A percentile compares a stretch with the other conserved stretches of the same genome.
Conservation (phyloP, 1,284 basidiomycete species). For the Moesziomyces antarcticus region DNA sequence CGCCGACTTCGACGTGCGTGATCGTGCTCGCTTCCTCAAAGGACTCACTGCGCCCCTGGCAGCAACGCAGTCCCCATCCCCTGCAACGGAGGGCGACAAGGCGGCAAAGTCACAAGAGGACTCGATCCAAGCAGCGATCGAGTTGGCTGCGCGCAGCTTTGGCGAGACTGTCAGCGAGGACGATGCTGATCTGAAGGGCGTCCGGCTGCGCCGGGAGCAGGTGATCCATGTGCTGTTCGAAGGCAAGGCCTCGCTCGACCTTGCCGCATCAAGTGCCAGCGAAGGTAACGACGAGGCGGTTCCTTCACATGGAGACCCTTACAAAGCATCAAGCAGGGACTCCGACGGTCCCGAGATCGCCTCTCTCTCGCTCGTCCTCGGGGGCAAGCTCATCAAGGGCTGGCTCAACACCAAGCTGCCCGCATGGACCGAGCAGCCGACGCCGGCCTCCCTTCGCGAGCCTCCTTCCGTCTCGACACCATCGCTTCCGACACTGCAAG, state of each 20-base stretch:
- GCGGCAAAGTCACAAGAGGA: slow-evolving; percentile 1
- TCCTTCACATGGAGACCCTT: not conserved
- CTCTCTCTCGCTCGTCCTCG: slow-evolving; percentile 38
- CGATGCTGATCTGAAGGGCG: slow-evolving; percentile 45
- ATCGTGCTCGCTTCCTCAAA: slow-evolving; percentile 59
- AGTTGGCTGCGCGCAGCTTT: slow-evolving; percentile 12
- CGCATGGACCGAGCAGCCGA: slow-evolving; percentile 26
- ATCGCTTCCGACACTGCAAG: slow-evolving; percentile 11
- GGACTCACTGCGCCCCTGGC: slow-evolving; percentile 48
- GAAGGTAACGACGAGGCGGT: not conserved
- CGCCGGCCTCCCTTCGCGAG: slow-evolving; percentile 27
- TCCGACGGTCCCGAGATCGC: slow-evolving; percentile 19
- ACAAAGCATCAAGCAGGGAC: not conserved
- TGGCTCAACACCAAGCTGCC: slow-evolving; percentile 46
- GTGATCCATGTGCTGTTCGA: slow-evolving; percentile 56
- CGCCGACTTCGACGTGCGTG: slow-evolving; percentile 57
- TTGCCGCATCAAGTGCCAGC: not conserved
- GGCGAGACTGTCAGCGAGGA: slow-evolving; percentile 34
- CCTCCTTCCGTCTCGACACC: slow-evolving; percentile 19
- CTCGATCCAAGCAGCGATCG: slow-evolving; percentile 23
- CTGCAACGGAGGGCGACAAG: too few species aligned
- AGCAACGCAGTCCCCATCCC: not conserved
- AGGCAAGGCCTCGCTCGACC: slow-evolving; percentile 9
- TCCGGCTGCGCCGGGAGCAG: slow-evolving; percentile 53
- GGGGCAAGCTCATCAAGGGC: slow-evolving; percentile 48